Conservation (phyloP, 352 stramenopile genomes). For the Phytopythium chamaehyphon region DNA sequence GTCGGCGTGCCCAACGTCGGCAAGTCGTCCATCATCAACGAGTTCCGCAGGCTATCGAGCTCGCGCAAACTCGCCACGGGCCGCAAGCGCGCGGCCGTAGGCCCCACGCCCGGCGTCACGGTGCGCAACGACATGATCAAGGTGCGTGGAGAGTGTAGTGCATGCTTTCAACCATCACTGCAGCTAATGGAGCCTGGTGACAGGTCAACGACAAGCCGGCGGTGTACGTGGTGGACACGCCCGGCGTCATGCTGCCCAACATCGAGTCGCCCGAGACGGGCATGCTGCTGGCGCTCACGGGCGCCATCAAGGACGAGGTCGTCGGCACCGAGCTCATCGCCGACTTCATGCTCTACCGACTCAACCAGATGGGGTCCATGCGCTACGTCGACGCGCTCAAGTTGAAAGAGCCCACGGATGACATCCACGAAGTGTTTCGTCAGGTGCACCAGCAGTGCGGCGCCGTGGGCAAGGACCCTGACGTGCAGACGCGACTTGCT, state of each 20-base stretch:
- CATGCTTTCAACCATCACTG: no score
- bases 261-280: slow-evolving; percentile 74
- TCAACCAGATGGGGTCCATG: slow-evolving; percentile 78
- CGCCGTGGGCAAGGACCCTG: slow-evolving; percentile 71
- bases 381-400: slow-evolving; percentile 76
- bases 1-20: slow-evolving; percentile 89
- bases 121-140: slow-evolving; percentile 89
- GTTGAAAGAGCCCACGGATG: slow-evolving; percentile 61
- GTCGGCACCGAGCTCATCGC: slow-evolving; percentile 84
- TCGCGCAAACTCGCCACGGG: slow-evolving; percentile 75
- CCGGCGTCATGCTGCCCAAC: slow-evolving; percentile 86
- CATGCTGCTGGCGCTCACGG: slow-evolving; percentile 80
- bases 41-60: slow-evolving; percentile 71
- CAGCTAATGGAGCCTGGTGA: no score
- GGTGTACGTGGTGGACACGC: slow-evolving; percentile 88
- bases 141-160: slow-evolving; percentile 17
- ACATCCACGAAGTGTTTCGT: slow-evolving; percentile 65
- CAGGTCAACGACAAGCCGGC: slow-evolving; percentile 83
- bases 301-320: slow-evolving; percentile 85
- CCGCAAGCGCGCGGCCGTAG: slow-evolving; percentile 76
- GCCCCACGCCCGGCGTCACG: slow-evolving; percentile 80
- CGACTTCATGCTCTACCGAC: slow-evolving; percentile 86
- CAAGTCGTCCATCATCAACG: slow-evolving; percentile 89
- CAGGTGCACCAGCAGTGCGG: slow-evolving; percentile 63
- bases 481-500: slow-evolving; percentile 61